Percentiles rank a stretch among this genome's conserved stretches.
These are phyloP conservation scores for Pachysandra terminalis DNA, from an alignment of 164 flowering plant species.

Conservation along the genomic window DNA sequence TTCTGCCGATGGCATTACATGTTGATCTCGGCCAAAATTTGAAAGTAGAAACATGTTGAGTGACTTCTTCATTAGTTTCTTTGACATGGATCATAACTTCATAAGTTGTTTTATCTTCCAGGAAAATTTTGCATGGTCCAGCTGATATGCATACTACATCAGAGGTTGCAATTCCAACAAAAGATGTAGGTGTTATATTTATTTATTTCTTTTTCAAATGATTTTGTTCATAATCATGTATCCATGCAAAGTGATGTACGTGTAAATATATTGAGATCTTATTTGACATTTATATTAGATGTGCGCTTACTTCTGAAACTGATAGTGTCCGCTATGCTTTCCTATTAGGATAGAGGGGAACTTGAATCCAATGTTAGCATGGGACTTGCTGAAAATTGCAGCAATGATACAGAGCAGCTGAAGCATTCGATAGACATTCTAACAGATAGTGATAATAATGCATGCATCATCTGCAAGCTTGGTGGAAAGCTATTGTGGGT, in stretches of 20 bases:
- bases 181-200: constrained; percentile 9
- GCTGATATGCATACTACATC: background rate
- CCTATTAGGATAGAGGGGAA: constrained; percentile 45
- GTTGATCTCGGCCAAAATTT: too few relatives aligned
- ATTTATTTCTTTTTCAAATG: background rate
- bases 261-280: background rate
- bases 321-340: constrained; percentile 14
- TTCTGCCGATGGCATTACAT: too few relatives aligned
- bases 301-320: constrained; percentile 2
- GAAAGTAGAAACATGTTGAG: background rate
- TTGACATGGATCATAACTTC: background rate
- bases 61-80: background rate
- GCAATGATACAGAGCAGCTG: constrained; percentile 2
- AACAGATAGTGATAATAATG: constrained; percentile 19
- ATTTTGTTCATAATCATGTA: background rate
- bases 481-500: constrained; percentile 65
- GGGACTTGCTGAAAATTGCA: constrained; percentile 19
- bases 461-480: constrained; percentile 44
- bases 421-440: constrained; percentile 11
- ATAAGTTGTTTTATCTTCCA: constrained; percentile 8
- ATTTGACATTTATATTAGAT: background rate
- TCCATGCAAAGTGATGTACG: background rate
- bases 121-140: constrained; percentile 8
- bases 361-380: constrained; percentile 15
- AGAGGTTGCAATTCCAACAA: constrained; percentile 4